Evolutionary conservation across 371 early-diverging fungal genomes (phyloP).

Genomic region (Mortierella sp.): DNA sequence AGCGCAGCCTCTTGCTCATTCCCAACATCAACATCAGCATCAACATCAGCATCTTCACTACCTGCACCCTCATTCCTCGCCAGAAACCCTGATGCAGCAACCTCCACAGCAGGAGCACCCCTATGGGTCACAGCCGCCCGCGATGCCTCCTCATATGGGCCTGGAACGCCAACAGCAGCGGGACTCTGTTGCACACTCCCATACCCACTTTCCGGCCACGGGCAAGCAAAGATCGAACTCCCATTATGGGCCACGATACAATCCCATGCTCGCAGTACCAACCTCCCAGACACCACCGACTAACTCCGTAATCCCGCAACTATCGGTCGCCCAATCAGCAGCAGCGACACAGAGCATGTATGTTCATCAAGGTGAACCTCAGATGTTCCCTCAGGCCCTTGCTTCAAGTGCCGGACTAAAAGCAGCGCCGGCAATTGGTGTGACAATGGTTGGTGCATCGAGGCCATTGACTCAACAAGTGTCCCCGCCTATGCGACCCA

Average conservation of each 20-base stretch:
- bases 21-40: conserved; percentile 17
- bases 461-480: conserved; percentile 9
- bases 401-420: conserved; percentile 6
- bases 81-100: neutral
- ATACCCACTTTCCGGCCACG: conserved; percentile 4
- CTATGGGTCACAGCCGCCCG: neutral
- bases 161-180: conserved; percentile 11
- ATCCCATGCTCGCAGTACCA: conserved; percentile 30
- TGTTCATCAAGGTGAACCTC: conserved; percentile 2
- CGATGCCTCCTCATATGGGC: neutral
- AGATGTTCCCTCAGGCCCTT: conserved; percentile 7
- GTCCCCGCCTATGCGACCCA: neutral
- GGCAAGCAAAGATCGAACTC: conserved; percentile 37
- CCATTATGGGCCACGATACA: conserved; percentile 35
- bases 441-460: neutral
- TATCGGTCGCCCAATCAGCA: conserved; percentile 4
- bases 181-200: neutral
- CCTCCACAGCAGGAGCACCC: conserved; percentile 7
- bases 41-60: conserved; percentile 7
- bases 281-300: conserved; percentile 12
- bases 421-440: conserved; percentile 1
- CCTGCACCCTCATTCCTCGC: conserved; percentile 7
- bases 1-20: conserved; percentile 5
- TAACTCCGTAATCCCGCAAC: conserved; percentile 8
- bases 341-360: conserved; percentile 8